Evolutionary conservation across 352 stramenopile genomes (phyloP).

Genomic region (Globisporangium iwayamae): DNA sequence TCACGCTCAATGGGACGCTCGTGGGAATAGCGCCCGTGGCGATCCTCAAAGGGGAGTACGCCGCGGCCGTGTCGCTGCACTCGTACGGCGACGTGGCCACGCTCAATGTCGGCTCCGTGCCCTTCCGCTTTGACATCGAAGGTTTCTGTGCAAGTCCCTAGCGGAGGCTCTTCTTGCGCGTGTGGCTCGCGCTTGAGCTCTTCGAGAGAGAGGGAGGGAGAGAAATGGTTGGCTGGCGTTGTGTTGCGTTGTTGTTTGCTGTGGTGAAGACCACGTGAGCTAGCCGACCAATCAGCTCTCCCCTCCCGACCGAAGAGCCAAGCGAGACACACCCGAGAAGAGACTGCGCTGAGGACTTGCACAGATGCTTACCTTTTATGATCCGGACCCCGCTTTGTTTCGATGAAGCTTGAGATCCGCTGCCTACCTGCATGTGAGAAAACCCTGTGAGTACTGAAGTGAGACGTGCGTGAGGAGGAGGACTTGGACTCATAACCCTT

Average conservation of each 20-base stretch:
- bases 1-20: constrained; percentile 74
- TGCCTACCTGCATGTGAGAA: neutral
- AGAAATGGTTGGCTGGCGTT: neutral
- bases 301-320: neutral
- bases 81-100: constrained; percentile 64
- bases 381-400: neutral
- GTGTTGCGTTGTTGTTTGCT: no score
- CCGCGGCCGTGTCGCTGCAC: constrained; percentile 76
- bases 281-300: no score
- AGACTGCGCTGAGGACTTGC: constrained; percentile 37
- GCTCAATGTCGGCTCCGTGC: constrained; percentile 66
- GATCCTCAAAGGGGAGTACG: constrained; percentile 57
- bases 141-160: constrained; percentile 88
- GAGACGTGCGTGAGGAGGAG: neutral
- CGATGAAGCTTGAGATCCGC: neutral
- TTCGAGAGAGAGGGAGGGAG: neutral
- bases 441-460: neutral
- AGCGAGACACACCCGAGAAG: neutral
- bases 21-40: constrained; percentile 40
- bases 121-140: constrained; percentile 83
- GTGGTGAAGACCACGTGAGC: no score
- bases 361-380: constrained; percentile 25
- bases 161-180: constrained; percentile 7
- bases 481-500: neutral
- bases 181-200: neutral